Base-by-base conservation (phyloP, 805 yeast species). In the Wickerhamiella brachini region DNA sequence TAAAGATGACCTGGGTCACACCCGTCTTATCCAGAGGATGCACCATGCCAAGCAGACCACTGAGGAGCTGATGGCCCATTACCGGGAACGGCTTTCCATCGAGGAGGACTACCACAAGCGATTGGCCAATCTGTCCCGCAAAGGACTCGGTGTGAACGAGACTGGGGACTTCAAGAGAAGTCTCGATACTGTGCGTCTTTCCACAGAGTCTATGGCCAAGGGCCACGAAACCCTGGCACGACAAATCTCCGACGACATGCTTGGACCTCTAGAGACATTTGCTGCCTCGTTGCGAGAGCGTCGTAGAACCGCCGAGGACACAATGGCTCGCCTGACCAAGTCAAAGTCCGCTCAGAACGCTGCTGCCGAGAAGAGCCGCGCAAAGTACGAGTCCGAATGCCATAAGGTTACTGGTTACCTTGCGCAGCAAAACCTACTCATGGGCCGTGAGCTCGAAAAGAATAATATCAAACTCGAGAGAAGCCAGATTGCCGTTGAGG, bases 71-170 rank as follows among this genome's bases (percentile, higher is more conserved):
- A 62, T 68, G 8, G 57, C 60, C 1, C 78, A 74, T 54, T 78
- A 77, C 64, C 74, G 70, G 53, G 84, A 80, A 51, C 60, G 73
- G 39, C 67, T 76, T 1, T 69, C 76, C 15, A 74, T 87, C 41
- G 95, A 86, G 59, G 83, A 79, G 54, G 95, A 87, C 23, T 85
- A 84, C 60, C 68, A 80, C 39, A 74, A 76, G 51, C 73, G 72
- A 53, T 63, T 87, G 56, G 68, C 68, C 44, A 70, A 73, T 15
- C 66, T 86, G 21, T 68, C 84, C 20, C 65, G 68, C 48, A 74
- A 71, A 57, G 59, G 68, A 0, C 64, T 79, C 3, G 89, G 88
- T 1, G 61, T 75, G 2, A 71, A 69, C 51, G 85, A 80, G 56
- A 70, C 76, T 0, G 90, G 89, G 0, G 66, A 79, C 0, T 64